Percentiles rank a stretch among this genome's conserved stretches.
Evolutionary conservation across 2,329 filamentous ascomycete species (phyloP).

Genomic region (Metarhizium anisopliae): DNA sequence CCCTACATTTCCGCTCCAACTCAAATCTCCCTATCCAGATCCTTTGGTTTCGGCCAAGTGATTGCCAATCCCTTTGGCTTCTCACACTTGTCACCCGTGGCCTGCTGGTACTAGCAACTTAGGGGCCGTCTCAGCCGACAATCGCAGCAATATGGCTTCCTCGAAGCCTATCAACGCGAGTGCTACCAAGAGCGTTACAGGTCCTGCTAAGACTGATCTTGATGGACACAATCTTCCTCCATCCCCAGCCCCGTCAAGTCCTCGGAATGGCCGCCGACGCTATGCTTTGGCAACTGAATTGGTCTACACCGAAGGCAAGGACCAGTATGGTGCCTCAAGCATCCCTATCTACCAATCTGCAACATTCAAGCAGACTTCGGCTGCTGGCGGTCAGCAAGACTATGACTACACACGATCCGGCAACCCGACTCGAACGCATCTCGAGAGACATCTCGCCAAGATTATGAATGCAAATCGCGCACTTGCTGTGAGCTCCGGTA

Average conservation of each 20-base stretch:
- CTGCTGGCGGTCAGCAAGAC: conserved; percentile 68
- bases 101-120: background rate
- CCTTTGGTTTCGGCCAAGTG: background rate
- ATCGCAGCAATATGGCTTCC: conserved; percentile 1
- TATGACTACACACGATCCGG: conserved; percentile 98
- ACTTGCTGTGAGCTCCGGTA: conserved; percentile 89
- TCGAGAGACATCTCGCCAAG: conserved; percentile 95
- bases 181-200: background rate
- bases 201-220: conserved; percentile 52
- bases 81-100: background rate
- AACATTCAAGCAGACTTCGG: conserved; percentile 90
- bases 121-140: background rate
- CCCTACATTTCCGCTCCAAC: background rate
- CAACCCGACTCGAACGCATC: conserved; percentile 90
- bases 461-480: conserved; percentile 94
- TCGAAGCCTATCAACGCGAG: background rate
- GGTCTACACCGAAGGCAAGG: conserved; percentile 90
- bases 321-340: conserved; percentile 95
- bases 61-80: background rate
- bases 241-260: conserved; percentile 87
- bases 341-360: conserved; percentile 97
- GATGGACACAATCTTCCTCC: conserved; percentile 81
- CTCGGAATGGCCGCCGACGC: conserved; percentile 67
- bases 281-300: conserved; percentile 94
- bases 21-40: background rate